Base-by-base conservation (phyloP, 2,329 filamentous ascomycete species). In the Akanthomyces muscarius region DNA sequence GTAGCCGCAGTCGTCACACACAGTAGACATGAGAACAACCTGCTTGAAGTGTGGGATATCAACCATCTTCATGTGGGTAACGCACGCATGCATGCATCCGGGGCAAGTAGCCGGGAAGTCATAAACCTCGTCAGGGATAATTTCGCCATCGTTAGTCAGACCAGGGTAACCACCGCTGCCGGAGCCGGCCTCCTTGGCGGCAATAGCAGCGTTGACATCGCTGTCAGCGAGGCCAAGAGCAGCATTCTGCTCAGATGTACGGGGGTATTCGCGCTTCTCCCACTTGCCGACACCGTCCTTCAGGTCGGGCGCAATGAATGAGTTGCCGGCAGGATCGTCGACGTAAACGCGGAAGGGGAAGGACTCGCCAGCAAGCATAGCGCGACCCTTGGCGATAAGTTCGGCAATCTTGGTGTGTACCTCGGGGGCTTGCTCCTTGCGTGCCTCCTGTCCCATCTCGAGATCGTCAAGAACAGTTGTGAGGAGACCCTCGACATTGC, bases 11-110 rank as follows among this genome's bases (percentile, higher is more conserved):
- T 89, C 83, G 33, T 94, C 89, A 77, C 95, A 99, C 33, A 92
- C 88, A 2, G 94, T 98, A 69, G 89, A 93, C 91, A 97, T 98
- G 70, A 99, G 83, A 47, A 97, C 88, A 3, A 99, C 95, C 73
- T 98, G 91, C 78, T 97, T 96, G 81, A 99, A 99, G 78, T 97
- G 90, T 0, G 95, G 95, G 66, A 99, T 97, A 71, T 96, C 92
- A 63, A 98, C 92, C 89, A 97, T 96, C 81, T 97, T 97, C 92
- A 97, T 97, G 76, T 97, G 93, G 11, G 96, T 96, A 4, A 87
- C 87, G 77, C 93, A 97, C 5, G 86, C 80, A 76, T 90, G 90
- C 71, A 88, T 88, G 81, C 95, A 99, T 65, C 91, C 94, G 0
- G 95, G 95, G 75, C 95, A 99, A 63, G 87, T 90, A 7, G 93